phyloP scores from a whole-genome alignment of 495 filamentous ascomycete genomes.

The Hapsidospora chrysogenum region DNA sequence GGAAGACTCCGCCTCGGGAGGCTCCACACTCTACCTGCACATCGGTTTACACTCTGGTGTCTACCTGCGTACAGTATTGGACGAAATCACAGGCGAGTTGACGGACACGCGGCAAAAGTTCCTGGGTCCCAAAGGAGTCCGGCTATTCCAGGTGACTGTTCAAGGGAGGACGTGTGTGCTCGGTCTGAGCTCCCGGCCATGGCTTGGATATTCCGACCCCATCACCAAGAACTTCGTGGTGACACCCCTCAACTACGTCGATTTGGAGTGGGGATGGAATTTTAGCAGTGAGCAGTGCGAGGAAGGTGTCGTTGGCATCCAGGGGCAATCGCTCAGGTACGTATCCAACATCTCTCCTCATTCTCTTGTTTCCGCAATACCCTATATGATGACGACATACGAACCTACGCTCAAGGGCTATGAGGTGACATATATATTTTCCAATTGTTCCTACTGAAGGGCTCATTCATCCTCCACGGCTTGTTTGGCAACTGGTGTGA shows the following conservation, averaged over 20 bases:
- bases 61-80: conserved; percentile 83
- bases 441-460: conserved; percentile 42
- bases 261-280: conserved; percentile 88
- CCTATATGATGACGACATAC: conserved; percentile 51
- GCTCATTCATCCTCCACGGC: conserved; percentile 8
- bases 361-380: conserved; percentile 4
- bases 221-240: conserved; percentile 75
- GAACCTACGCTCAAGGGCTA: conserved; percentile 26
- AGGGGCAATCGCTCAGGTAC: conserved; percentile 76
- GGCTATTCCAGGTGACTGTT: conserved; percentile 72
- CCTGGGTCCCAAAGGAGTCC: conserved; percentile 73
- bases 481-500: too few species aligned
- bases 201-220: conserved; percentile 80
- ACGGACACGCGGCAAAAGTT: conserved; percentile 90
- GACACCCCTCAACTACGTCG: conserved; percentile 73
- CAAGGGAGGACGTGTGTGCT: conserved; percentile 76
- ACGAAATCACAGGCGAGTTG: conserved; percentile 86
- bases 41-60: conserved; percentile 92
- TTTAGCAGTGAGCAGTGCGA: conserved; percentile 87
- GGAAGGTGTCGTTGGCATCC: conserved; percentile 92
- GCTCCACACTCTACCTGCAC: conserved; percentile 76
- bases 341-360: conserved; percentile 17
- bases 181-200: conserved; percentile 77
- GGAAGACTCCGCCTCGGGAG: conserved; percentile 60
- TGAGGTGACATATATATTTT: conserved; percentile 24